Conservation (phyloP, 2,329 filamentous ascomycete species). For the Knufia fluminis region DNA sequence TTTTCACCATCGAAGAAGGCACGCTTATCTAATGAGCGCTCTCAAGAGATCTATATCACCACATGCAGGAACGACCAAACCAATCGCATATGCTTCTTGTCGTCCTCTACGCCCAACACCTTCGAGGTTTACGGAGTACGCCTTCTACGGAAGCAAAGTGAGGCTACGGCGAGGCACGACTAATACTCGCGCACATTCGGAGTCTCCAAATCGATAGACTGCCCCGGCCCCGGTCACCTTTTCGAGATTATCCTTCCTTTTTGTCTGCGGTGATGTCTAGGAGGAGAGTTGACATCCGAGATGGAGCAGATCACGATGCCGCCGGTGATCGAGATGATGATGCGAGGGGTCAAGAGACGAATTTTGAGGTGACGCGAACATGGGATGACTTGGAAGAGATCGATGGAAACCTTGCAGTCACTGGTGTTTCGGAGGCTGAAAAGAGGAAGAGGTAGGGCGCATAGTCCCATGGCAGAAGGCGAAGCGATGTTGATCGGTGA, state of each 20-base stretch:
- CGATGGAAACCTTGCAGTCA: conserved; percentile 67
- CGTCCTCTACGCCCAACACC: not conserved
- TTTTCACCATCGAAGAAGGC: conserved; percentile 2
- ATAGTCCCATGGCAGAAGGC: not conserved
- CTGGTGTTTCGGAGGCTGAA: conserved; percentile 67
- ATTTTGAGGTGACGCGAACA: conserved; percentile 42
- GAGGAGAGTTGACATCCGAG: conserved; percentile 10
- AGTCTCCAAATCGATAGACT: conserved; percentile 13
- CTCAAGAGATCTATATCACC: not conserved
- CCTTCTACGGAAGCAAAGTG: no score
- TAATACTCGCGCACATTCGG: not conserved
- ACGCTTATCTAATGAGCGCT: no score
- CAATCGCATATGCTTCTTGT: not conserved
- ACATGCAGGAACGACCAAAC: not conserved
- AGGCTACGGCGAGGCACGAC: not conserved
- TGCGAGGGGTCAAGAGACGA: conserved; percentile 30
- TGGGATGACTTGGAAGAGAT: conserved; percentile 66
- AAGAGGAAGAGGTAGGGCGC: conserved; percentile 59
- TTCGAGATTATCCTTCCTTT: conserved; percentile 41
- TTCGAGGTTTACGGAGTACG: not conserved
- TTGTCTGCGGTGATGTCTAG: conserved; percentile 9
- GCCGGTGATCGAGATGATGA: conserved; percentile 13
- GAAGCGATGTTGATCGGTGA: conserved; percentile 14
- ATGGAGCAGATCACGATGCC: conserved; percentile 38
- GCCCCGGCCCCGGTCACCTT: conserved; percentile 18